phyloP scores from a whole-genome alignment of 192 early-diverging fungal genomes.

The Jimgerdemannia flammicorona region DNA sequence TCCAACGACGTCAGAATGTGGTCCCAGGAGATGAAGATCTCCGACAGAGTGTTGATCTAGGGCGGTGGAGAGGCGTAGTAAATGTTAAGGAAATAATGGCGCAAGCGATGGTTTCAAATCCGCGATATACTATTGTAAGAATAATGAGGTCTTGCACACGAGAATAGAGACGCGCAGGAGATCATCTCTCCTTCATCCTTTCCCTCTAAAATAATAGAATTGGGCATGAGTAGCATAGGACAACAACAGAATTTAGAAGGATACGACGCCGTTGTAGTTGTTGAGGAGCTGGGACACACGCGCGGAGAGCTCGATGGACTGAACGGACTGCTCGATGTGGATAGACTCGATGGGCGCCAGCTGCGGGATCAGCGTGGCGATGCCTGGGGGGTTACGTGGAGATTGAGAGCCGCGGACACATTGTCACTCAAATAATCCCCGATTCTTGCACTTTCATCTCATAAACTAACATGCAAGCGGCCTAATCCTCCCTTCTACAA shows the following conservation, averaged over 20 bases:
- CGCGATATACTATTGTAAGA: no score
- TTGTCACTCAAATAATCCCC: no score
- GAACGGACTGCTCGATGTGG: conserved; percentile 24
- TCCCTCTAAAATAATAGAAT: no score
- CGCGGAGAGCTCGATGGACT: conserved; percentile 21
- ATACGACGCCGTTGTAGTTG: conserved; percentile 38
- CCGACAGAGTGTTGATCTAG: conserved; percentile 42
- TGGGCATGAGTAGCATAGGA: no score
- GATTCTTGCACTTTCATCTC: neutral
- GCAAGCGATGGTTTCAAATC: no score
- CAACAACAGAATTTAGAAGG: neutral
- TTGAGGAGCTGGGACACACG: conserved; percentile 31
- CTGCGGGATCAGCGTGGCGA: conserved; percentile 23
- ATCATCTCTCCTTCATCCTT: no score
- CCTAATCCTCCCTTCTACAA: conserved; percentile 22
- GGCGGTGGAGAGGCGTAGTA: neutral
- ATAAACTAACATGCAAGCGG: neutral
- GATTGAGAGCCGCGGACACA: no score
- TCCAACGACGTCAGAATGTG: conserved; percentile 35
- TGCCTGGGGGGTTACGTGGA: conserved; percentile 11
- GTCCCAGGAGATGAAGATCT: conserved; percentile 48
- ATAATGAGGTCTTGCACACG: no score
- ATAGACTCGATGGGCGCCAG: conserved; percentile 27
- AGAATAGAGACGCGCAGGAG: no score
- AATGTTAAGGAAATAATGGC: no score